phyloP scores from a whole-genome alignment of 1,284 basidiomycete species.

The Vanrija sp. region DNA sequence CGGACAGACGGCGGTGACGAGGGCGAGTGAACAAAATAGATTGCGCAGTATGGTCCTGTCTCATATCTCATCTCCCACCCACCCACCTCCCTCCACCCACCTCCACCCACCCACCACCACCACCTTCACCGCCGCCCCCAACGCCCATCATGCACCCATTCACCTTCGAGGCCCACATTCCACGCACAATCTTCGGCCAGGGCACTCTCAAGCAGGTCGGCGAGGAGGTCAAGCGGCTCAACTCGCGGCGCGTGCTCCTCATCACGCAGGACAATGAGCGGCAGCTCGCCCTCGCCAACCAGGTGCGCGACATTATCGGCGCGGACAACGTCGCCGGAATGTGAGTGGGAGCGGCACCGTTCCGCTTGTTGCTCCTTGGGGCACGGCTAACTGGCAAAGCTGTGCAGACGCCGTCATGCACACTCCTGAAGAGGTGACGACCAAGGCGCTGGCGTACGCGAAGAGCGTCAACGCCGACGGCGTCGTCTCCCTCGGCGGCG shows the following conservation, averaged over 20 bases:
- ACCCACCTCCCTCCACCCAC: conserved; percentile 47
- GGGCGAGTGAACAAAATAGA: too few species aligned
- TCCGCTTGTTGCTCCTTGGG: too few species aligned
- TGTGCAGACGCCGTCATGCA: conserved; percentile 53
- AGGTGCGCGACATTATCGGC: conserved; percentile 35
- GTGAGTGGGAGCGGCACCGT: conserved; percentile 18
- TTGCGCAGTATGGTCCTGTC: too few species aligned
- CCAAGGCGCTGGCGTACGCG: conserved; percentile 36
- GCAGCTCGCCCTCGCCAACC: conserved; percentile 29
- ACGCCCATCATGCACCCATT: conserved; percentile 5
- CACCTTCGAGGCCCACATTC: conserved; percentile 40
- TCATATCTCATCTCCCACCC: too few species aligned
- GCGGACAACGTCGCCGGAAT: conserved; percentile 25
- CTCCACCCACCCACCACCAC: conserved; percentile 45
- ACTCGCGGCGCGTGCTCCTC: conserved; percentile 45
- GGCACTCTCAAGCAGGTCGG: conserved; percentile 48
- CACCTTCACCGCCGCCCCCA: background rate
- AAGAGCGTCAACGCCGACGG: conserved; percentile 49
- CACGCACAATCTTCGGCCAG: conserved; percentile 50
- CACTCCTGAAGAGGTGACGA: conserved; percentile 51
- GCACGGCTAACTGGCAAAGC: background rate
- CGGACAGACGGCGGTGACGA: too few species aligned
- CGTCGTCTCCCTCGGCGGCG: conserved; percentile 51
- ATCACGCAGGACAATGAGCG: conserved; percentile 34
- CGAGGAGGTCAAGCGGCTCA: conserved; percentile 45